These are phyloP conservation scores for Fusarium pseudocircinatum DNA, from an alignment of 2,329 filamentous ascomycete species.

Conservation along the genomic window DNA sequence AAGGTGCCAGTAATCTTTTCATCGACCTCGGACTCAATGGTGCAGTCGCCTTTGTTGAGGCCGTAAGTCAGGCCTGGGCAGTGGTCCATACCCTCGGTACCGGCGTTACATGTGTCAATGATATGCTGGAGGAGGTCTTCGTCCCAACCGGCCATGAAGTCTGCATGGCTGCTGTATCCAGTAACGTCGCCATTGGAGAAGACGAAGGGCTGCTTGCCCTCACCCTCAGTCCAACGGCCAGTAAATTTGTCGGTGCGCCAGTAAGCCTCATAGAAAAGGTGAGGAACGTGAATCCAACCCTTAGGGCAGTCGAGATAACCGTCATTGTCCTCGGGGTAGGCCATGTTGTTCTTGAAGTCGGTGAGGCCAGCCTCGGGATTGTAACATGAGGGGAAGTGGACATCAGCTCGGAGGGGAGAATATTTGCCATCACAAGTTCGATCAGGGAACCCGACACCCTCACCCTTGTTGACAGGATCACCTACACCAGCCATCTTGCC, in stretches of 20 bases:
- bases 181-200: conserved; percentile 75
- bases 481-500: conserved; percentile 65
- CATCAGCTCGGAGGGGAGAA: conserved; percentile 71
- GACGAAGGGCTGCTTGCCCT: conserved; percentile 71
- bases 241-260: conserved; percentile 66
- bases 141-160: conserved; percentile 81
- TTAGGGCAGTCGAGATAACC: conserved; percentile 64
- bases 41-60: conserved; percentile 62
- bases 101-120: conserved; percentile 72
- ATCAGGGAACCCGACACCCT: conserved; percentile 74
- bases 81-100: conserved; percentile 67
- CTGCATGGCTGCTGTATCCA: conserved; percentile 75
- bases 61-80: conserved; percentile 68
- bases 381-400: conserved; percentile 81
- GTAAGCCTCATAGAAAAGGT: conserved; percentile 69
- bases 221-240: conserved; percentile 63
- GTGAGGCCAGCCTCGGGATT: conserved; percentile 68
- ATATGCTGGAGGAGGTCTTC: conserved; percentile 70
- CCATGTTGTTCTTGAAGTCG: conserved; percentile 73
- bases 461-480: conserved; percentile 63
- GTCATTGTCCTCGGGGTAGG: conserved; percentile 63
- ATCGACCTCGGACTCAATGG: conserved; percentile 57
- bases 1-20: conserved; percentile 58
- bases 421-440: conserved; percentile 71
- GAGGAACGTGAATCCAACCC: conserved; percentile 64